Percentiles rank a stretch among this genome's conserved stretches.
These are phyloP conservation scores for Cyphellophora europaea DNA, from an alignment of 2,329 filamentous ascomycete genomes.

Conservation along the genomic window DNA sequence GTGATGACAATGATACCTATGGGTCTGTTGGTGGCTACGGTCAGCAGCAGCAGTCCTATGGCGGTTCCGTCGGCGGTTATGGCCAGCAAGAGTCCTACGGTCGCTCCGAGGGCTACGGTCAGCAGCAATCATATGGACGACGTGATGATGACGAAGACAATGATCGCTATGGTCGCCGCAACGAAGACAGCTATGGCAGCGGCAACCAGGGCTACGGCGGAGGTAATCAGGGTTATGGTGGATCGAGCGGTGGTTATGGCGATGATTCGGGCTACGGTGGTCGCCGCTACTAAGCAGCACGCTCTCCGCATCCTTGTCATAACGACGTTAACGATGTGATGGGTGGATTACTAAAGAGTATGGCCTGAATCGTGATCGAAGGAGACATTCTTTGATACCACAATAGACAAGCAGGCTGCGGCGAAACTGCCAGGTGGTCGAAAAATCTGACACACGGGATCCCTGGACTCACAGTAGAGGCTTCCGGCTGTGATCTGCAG, in stretches of 20 bases:
- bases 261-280: constrained; percentile 2
- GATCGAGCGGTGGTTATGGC: constrained; percentile 3
- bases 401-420: too few species aligned
- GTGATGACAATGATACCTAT: constrained; percentile 1
- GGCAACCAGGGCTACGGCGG: constrained; percentile 11
- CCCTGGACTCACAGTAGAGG: too few species aligned
- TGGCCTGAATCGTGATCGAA: too few species aligned
- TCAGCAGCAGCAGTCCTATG: background rate
- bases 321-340: too few species aligned
- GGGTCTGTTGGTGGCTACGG: background rate
- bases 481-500: too few species aligned
- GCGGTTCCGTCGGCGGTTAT: background rate
- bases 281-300: constrained; percentile 4
- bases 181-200: constrained; percentile 6
- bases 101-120: background rate
- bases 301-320: too few species aligned
- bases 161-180: constrained; percentile 1
- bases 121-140: background rate
- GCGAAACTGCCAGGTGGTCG: too few species aligned
- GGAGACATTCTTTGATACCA: too few species aligned
- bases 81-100: background rate
- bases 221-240: constrained; percentile 16
- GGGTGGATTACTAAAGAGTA: too few species aligned
- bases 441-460: too few species aligned
- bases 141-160: too few species aligned